Conservation (phyloP, 164 flowering plant species). For the Macadamia integrifolia region DNA sequence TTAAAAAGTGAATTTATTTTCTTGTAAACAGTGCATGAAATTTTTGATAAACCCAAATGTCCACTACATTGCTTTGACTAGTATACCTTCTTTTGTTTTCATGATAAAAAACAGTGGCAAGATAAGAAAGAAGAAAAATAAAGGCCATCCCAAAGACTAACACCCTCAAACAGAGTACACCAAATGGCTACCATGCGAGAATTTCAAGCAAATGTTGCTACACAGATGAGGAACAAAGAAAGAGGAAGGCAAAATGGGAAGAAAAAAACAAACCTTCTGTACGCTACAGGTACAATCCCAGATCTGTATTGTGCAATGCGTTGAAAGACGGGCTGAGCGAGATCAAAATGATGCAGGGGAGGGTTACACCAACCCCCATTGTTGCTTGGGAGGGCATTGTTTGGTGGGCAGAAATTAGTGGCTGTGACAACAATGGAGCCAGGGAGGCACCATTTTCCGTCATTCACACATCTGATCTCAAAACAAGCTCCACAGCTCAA, state of each 20-base stretch:
- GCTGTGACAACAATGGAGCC: conserved; percentile 66
- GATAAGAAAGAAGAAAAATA: too few species aligned
- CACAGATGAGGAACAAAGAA: neutral
- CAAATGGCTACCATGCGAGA: too few species aligned
- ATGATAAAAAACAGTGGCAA: too few species aligned
- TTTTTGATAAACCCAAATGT: too few species aligned
- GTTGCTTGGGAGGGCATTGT: conserved; percentile 53
- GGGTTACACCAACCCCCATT: conserved; percentile 84
- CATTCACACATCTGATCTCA: conserved; percentile 46
- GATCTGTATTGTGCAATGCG: conserved; percentile 61
- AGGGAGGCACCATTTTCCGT: conserved; percentile 51
- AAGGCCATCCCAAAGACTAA: too few species aligned
- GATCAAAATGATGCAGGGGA: conserved; percentile 63
- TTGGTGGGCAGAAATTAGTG: conserved; percentile 78
- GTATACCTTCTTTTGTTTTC: too few species aligned
- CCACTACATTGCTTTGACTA: too few species aligned
- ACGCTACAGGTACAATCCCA: conserved; percentile 56
- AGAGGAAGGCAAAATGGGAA: neutral
- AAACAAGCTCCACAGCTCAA: conserved; percentile 66
- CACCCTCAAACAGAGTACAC: too few species aligned
- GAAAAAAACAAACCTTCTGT: conserved; percentile 36
- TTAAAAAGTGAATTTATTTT: too few species aligned
- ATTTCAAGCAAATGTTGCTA: too few species aligned
- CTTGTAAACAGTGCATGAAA: too few species aligned
- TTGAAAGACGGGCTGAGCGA: conserved; percentile 65